These are phyloP conservation scores for Eucalyptus leucophloia DNA, from an alignment of 345 rosid genomes.

Conservation along the genomic window DNA sequence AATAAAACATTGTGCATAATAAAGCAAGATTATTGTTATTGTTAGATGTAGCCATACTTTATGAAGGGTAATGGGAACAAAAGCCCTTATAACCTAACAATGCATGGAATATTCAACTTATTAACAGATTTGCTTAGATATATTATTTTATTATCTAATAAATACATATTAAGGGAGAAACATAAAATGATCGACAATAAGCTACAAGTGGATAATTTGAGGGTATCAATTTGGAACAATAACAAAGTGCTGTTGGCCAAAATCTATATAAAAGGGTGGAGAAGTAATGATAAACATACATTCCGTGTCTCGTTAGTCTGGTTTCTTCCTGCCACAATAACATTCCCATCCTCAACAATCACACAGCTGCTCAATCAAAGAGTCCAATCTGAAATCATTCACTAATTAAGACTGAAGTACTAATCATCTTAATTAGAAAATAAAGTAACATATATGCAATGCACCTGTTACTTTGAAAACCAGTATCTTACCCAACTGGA, in stretches of 20 bases:
- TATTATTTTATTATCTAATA: too few relatives aligned
- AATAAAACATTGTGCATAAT: neutral
- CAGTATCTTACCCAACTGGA: neutral
- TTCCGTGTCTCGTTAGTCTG: neutral
- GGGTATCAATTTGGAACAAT: too few relatives aligned
- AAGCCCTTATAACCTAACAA: neutral
- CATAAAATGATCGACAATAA: neutral
- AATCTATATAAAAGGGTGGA: neutral
- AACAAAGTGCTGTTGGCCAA: neutral
- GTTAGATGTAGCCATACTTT: neutral
- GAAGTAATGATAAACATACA: neutral
- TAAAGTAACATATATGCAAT: neutral
- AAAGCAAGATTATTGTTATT: neutral
- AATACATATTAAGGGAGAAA: neutral
- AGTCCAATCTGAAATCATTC: neutral
- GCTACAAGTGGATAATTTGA: neutral
- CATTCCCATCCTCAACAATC: neutral
- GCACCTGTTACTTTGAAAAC: neutral
- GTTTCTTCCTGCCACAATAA: neutral
- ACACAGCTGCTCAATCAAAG: neutral
- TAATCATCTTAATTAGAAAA: too few relatives aligned
- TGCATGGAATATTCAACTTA: neutral
- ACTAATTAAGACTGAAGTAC: neutral
- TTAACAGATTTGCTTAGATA: neutral
- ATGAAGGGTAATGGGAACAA: neutral